Evolutionary conservation across 1,284 basidiomycete genomes (phyloP), one percentile per base, ranked within the genome.

Genomic region (Mycena sp.): DNA sequence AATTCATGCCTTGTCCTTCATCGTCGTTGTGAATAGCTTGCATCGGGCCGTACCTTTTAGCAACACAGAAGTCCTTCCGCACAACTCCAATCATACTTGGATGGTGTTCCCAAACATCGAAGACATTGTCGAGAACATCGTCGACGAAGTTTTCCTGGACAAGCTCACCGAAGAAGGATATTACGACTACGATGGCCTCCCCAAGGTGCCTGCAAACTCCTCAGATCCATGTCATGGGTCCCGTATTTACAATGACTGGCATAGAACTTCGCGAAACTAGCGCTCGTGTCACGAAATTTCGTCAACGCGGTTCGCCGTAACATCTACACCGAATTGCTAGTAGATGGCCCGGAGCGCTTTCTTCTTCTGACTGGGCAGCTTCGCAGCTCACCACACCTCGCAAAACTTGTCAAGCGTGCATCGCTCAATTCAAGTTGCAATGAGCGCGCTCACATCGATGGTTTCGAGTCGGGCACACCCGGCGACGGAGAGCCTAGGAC

Each of bases 261-360:
- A 6, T 44, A 64, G 65, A 59, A 63, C 28, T 67, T 64, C 25
- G n/a, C 63, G 28, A 41, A 52, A 32, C 6, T 67, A 19, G 65
- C 61, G 32, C 58, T 67, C 6, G 65, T 67, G 30, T 63, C 58
- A 32, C 65, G 50, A 28, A 54, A n/a, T 17, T 67, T 63, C 29
- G 37, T 64, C 43, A 64, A 63, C n/a, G 61, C 65, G 19, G 58
- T 67, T 5, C 61, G 61, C 32, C 58, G 65, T 43, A 63, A 59
- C 40, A n/a, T 67, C 32, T 67, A 67, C 51, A 26, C 58, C 14
- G 38, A 63, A n/a, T 6, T 67, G 23, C 21, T 12, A 10, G 23
- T 67, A 25, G 61, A 67, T 14, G 65, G 65, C 17, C 51, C 62
- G 17, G 65, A 67, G 25, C 50, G 54, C 6, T 67, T 67, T 44